Evolutionary conservation across 768 basidiomycete genomes (phyloP).

Genomic region (Tricholoma flavovirens): DNA sequence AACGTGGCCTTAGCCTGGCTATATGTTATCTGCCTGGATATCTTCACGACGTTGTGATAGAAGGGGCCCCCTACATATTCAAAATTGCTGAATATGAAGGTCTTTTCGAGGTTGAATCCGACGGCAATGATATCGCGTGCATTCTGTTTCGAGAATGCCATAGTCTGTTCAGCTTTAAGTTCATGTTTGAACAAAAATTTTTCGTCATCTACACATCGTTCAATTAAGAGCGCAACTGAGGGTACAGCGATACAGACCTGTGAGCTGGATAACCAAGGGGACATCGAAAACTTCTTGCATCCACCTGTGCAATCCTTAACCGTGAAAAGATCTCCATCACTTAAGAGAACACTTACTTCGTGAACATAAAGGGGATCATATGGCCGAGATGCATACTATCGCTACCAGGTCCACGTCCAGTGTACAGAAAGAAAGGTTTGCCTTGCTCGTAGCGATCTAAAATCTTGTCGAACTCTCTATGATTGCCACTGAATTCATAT

Average conservation of each 20-base stretch:
- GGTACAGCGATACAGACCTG: constrained; percentile 46
- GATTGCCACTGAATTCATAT: not conserved
- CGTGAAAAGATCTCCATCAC: not conserved
- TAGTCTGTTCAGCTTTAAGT: constrained; percentile 84
- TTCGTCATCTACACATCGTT: constrained; percentile 73
- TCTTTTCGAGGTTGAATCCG: constrained; percentile 86
- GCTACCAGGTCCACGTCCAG: constrained; percentile 93
- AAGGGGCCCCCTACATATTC: constrained; percentile 88
- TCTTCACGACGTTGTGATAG: constrained; percentile 90
- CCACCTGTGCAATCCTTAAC: constrained; percentile 55
- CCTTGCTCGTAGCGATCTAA: constrained; percentile 93
- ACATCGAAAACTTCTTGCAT: constrained; percentile 94
- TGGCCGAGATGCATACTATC: constrained; percentile 98
- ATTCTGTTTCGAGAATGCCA: constrained; percentile 76
- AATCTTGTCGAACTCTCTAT: constrained; percentile 90
- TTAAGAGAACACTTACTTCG: constrained; percentile 57
- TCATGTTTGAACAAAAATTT: constrained; percentile 98
- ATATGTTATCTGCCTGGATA: constrained; percentile 88
- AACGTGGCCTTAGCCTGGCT: constrained; percentile 94
- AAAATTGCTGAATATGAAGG: constrained; percentile 95
- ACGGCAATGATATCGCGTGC: constrained; percentile 97
- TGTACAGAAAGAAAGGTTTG: constrained; percentile 97
- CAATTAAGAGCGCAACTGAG: not conserved
- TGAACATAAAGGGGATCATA: constrained; percentile 95
- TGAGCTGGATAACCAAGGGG: constrained; percentile 92